Percentiles rank a stretch among this genome's conserved stretches.
Evolutionary conservation across 345 rosid genomes (phyloP).

Genomic region (Jatropha curcas): DNA sequence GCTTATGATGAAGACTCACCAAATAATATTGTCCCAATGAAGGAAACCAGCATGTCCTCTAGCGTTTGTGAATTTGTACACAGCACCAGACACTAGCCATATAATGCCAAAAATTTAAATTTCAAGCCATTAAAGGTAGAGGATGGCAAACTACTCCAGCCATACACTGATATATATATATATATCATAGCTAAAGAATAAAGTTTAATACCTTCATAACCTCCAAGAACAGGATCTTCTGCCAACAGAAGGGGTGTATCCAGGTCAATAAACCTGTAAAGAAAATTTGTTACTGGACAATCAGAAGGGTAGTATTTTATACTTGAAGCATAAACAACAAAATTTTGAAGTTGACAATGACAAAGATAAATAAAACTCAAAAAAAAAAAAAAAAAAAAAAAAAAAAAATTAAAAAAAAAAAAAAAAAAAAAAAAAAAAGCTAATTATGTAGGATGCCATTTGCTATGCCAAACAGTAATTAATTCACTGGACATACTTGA

Average conservation of each 20-base stretch:
- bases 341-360: background rate
- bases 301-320: background rate
- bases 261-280: constrained; percentile 69
- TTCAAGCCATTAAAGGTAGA: background rate
- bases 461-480: constrained; percentile 10
- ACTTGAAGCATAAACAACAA: background rate
- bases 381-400: too few relatives aligned
- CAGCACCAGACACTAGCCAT: constrained; percentile 62
- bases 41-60: constrained; percentile 83
- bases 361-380: background rate
- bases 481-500: constrained; percentile 49
- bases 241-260: constrained; percentile 89
- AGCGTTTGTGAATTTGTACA: constrained; percentile 71
- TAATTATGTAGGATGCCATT: background rate
- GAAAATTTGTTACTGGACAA: constrained; percentile 1
- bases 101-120: constrained; percentile 9
- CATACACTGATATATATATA: background rate
- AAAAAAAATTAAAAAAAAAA: too few relatives aligned
- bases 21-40: constrained; percentile 59
- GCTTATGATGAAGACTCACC: constrained; percentile 33
- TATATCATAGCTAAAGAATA: constrained; percentile 2
- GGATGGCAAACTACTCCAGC: background rate
- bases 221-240: constrained; percentile 83
- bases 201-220: constrained; percentile 68
- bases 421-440: too few relatives aligned